Base-by-base conservation (phyloP, 2,329 filamentous ascomycete species). In the Clarireedia monteithiana region DNA sequence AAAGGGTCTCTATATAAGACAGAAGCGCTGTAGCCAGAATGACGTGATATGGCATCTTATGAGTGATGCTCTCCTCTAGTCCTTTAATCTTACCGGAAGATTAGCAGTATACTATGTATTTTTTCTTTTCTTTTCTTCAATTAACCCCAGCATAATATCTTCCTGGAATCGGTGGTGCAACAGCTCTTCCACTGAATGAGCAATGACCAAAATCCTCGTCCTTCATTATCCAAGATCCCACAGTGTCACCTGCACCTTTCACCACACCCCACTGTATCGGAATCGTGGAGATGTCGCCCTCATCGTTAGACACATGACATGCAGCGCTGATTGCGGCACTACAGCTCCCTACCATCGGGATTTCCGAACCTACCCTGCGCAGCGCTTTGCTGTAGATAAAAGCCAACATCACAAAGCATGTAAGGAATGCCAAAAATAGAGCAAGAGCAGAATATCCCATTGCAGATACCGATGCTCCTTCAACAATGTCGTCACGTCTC, bases 251-350 rank as follows among this genome's bases (percentile, higher is more conserved):
- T 58, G 36, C 14, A 20, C 49, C 23, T 59, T 53, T 36, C 50
- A 55, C 55, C 3, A 60, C 59, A 7, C 56, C 58, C 61, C 58
- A 61, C 49, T 58, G 57, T 6, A 63, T 52, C n/a, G 58, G 55
- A 1, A 51, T 53, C 23, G 60, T 17, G 9, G 60, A 48, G 23
- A 55, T 50, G 36, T 57, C 57, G 5, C 34, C 15, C 9, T 63
- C 61, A 56, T 59, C 58, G 7, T 15, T 23, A 2, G 40, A 17
- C 20, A 51, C 49, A 58, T 63, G 61, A 53, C 59, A 63, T 2
- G 59, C 56, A 2, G 61, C 59, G 56, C 59, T 60, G 17, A 63
- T 58, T 4, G 58, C 61, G 17, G 59, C 61, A 53, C 59, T 62
- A 39, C 61, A 63, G 27, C 59, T 63, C 10, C 59, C 59, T 12